phyloP scores from a whole-genome alignment of 116 monocot genomes.

The Zostera marina region DNA sequence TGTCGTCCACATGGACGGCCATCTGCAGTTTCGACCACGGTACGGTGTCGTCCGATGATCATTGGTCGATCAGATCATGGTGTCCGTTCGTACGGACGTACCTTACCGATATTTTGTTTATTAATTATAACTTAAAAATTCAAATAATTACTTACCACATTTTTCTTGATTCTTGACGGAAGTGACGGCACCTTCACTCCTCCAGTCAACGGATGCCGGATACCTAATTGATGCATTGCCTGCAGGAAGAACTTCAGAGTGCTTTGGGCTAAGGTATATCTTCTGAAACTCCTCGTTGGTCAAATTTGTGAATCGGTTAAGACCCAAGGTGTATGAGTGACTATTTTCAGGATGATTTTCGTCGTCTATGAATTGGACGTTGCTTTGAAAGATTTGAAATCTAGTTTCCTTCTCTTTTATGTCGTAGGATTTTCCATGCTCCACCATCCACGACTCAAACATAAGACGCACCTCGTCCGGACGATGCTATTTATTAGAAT shows the following conservation, averaged over 20 bases:
- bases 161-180: constrained; percentile 35
- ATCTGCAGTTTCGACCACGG: too few species aligned
- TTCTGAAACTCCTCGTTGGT: constrained; percentile 46
- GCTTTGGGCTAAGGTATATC: constrained; percentile 13
- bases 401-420: constrained; percentile 20
- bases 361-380: constrained; percentile 41
- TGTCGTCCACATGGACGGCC: too few species aligned
- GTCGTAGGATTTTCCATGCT: constrained; percentile 18
- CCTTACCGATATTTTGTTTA: too few species aligned
- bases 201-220: constrained; percentile 38
- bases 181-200: constrained; percentile 21
- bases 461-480: constrained; percentile 19
- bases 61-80: too few species aligned
- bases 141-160: constrained; percentile 30
- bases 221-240: constrained; percentile 8
- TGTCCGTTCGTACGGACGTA: too few species aligned
- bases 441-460: constrained; percentile 20
- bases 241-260: not conserved
- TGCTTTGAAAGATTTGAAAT: constrained; percentile 46
- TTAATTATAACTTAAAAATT: too few species aligned
- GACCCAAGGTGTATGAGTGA: constrained; percentile 19
- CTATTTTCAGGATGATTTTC: constrained; percentile 26
- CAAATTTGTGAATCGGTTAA: constrained; percentile 47
- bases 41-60: too few species aligned
- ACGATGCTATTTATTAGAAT: too few species aligned